These are phyloP conservation scores for Diaporthe vaccinii DNA, from an alignment of 2,329 filamentous ascomycete species.

Conservation along the genomic window DNA sequence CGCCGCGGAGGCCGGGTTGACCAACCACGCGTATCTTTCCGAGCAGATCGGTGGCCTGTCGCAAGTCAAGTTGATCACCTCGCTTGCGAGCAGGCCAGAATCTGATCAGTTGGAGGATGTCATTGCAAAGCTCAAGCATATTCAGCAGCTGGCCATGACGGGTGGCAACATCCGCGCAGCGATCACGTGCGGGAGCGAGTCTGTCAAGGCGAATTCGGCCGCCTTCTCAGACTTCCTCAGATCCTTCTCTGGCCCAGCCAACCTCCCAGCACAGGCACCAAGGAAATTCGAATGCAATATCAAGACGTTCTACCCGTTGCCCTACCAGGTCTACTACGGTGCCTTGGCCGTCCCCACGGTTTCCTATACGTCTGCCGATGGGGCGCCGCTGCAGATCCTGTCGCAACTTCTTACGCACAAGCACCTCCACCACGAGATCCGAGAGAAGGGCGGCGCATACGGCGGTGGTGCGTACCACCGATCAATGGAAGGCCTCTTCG, in stretches of 20 bases:
- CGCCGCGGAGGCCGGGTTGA: conserved; percentile 85
- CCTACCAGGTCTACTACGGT: conserved; percentile 98
- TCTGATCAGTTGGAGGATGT: conserved; percentile 80
- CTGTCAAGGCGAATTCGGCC: conserved; percentile 76
- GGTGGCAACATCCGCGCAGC: conserved; percentile 80
- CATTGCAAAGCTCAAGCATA: conserved; percentile 85
- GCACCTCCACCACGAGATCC: conserved; percentile 95
- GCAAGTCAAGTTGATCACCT: conserved; percentile 87
- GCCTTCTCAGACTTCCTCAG: conserved; percentile 80
- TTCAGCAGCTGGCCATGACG: conserved; percentile 83
- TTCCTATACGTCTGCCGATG: conserved; percentile 81
- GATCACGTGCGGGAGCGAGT: conserved; percentile 86
- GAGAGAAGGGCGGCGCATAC: conserved; percentile 97
- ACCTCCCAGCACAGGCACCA: conserved; percentile 52
- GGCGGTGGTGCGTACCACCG: conserved; percentile 90
- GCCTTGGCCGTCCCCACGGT: conserved; percentile 85
- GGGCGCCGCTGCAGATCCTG: conserved; percentile 87
- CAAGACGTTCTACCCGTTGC: conserved; percentile 92
- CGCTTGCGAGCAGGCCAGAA: conserved; percentile 79
- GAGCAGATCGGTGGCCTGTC: conserved; percentile 93
- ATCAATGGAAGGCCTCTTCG: conserved; percentile 86
- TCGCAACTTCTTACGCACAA: conserved; percentile 96
- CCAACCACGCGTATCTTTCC: conserved; percentile 76
- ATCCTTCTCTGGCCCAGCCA: conserved; percentile 63
- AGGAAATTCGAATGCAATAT: conserved; percentile 60